Percentiles rank a stretch among this genome's conserved stretches.
phyloP scores from a whole-genome alignment of 805 yeast genomes.

The Yamadazyma tumulicola region DNA sequence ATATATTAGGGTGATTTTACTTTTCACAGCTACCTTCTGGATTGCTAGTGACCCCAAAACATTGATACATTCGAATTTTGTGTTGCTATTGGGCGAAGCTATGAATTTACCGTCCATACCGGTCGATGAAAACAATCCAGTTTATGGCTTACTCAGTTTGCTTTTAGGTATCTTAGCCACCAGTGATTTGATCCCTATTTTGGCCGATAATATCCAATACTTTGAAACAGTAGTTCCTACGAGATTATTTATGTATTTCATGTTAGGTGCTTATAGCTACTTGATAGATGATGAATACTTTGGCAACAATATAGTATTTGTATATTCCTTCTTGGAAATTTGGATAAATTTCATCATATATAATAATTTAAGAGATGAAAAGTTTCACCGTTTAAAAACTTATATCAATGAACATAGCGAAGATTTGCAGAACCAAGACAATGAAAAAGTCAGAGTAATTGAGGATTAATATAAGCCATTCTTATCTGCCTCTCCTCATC shows the following conservation, averaged over 20 bases:
- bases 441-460: conserved; percentile 28
- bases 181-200: conserved; percentile 57
- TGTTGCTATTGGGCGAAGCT: conserved; percentile 55
- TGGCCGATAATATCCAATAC: conserved; percentile 45
- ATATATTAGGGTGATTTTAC: conserved; percentile 45
- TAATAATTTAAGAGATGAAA: conserved; percentile 63
- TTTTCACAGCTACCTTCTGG: conserved; percentile 42
- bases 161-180: conserved; percentile 43
- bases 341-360: conserved; percentile 67
- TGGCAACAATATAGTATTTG: conserved; percentile 62
- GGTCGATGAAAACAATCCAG: conserved; percentile 36
- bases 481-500: neutral
- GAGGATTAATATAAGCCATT: conserved; percentile 14
- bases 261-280: conserved; percentile 48
- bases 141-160: conserved; percentile 48
- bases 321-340: conserved; percentile 59
- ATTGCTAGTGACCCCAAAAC: conserved; percentile 46
- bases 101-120: conserved; percentile 44
- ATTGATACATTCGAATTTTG: conserved; percentile 43
- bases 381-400: conserved; percentile 44
- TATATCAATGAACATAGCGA: conserved; percentile 38
- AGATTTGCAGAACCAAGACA: conserved; percentile 26
- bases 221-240: conserved; percentile 61
- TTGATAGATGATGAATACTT: conserved; percentile 41
- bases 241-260: conserved; percentile 49